Conservation (phyloP, 2,329 filamentous ascomycete species). For the Clonostachys rhizophaga region DNA sequence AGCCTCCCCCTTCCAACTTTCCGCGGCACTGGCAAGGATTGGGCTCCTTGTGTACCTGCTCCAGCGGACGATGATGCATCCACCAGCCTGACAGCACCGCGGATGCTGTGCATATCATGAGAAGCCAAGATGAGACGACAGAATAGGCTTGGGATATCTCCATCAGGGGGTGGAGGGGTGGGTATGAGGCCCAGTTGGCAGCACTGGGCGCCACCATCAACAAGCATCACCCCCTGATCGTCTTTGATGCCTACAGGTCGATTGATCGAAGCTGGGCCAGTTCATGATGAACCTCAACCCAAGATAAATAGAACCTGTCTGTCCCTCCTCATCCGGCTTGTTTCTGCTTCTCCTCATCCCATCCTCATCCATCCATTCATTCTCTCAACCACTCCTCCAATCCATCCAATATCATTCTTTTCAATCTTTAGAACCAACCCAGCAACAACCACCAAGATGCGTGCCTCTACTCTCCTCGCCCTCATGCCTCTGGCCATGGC, state of each 20-base stretch:
- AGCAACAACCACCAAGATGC: constrained; percentile 16
- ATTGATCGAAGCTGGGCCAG: constrained; percentile 19
- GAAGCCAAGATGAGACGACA: too few relatives aligned
- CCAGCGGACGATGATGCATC: too few relatives aligned
- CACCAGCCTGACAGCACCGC: too few relatives aligned
- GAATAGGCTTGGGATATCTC: not conserved
- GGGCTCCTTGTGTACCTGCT: too few relatives aligned
- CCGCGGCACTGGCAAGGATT: too few relatives aligned
- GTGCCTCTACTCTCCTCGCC: constrained; percentile 21
- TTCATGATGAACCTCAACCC: not conserved
- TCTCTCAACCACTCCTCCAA: not conserved
- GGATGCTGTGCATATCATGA: too few relatives aligned
- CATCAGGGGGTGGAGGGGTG: too few relatives aligned
- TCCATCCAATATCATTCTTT: not conserved
- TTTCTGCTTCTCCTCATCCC: not conserved
- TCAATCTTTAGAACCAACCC: not conserved
- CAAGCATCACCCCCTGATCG: constrained; percentile 24
- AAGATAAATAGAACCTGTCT: not conserved
- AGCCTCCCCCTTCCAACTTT: too few relatives aligned
- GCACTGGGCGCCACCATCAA: not conserved
- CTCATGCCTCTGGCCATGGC: constrained; percentile 22
- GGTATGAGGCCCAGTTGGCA: not conserved
- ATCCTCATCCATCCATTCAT: not conserved
- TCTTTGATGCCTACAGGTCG: constrained; percentile 44
- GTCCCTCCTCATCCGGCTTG: not conserved